A percentile compares a stretch with the other conserved stretches of the same genome.
These are phyloP conservation scores for Fusarium succisae DNA, from an alignment of 2,329 filamentous ascomycete species.

Conservation along the genomic window DNA sequence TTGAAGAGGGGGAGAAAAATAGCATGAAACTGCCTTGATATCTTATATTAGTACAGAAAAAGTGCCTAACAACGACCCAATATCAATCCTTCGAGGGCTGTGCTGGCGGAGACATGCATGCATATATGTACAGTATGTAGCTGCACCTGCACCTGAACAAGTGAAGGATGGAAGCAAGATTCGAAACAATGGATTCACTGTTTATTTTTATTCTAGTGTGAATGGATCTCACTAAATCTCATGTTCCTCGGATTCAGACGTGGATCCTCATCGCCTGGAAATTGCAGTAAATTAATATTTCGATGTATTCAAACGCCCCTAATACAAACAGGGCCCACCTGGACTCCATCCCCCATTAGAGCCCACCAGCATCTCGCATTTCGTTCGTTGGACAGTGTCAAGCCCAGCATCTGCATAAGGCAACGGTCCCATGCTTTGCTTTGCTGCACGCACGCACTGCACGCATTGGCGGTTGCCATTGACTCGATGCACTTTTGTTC, in stretches of 20 bases:
- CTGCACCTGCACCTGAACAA: slow-evolving; percentile 7
- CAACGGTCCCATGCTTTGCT: slow-evolving; percentile 17
- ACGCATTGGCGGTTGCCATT: slow-evolving; percentile 6
- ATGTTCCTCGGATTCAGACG: slow-evolving; percentile 6
- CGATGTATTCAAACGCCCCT: slow-evolving; percentile 31
- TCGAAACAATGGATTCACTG: slow-evolving; percentile 32
- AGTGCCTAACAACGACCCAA: slow-evolving; percentile 1
- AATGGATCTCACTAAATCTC: slow-evolving; percentile 12
- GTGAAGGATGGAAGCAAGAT: slow-evolving; percentile 20
- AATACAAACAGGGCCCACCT: slow-evolving; percentile 32
- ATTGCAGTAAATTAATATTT: slow-evolving; percentile 32
- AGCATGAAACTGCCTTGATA: slow-evolving; percentile 3
- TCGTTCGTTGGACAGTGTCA: slow-evolving; percentile 21
- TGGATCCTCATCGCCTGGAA: slow-evolving; percentile 35
- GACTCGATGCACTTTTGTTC: not conserved
- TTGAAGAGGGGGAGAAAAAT: not conserved
- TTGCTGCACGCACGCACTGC: not conserved
- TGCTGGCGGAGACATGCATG: slow-evolving; percentile 33
- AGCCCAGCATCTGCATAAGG: slow-evolving; percentile 6
- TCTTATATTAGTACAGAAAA: not conserved
- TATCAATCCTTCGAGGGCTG: slow-evolving; percentile 22
- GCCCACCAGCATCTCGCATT: slow-evolving; percentile 22
- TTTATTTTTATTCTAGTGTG: slow-evolving; percentile 34
- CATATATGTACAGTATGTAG: not conserved
- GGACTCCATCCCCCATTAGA: slow-evolving; percentile 20